phyloP scores from a whole-genome alignment of 2,329 filamentous ascomycete genomes.

The Plectosphaerella plurivora region DNA sequence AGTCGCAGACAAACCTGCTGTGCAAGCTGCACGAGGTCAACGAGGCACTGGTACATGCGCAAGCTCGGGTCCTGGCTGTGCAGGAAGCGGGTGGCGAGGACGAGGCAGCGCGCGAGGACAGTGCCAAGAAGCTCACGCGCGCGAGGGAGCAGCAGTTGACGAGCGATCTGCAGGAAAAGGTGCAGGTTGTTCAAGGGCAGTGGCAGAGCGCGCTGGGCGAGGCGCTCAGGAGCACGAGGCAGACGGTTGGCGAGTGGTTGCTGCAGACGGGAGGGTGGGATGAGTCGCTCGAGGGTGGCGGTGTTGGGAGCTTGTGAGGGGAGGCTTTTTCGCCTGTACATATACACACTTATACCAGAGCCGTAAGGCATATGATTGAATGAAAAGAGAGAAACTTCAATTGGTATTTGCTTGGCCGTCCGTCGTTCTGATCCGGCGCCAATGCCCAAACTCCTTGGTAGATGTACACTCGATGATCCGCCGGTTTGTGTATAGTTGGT shows the following conservation, averaged over 20 bases:
- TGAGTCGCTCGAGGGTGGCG: slow-evolving; percentile 61
- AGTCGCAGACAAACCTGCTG: slow-evolving; percentile 85
- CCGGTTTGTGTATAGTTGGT: too few species aligned
- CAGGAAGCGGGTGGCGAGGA: slow-evolving; percentile 24
- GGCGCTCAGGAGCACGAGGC: slow-evolving; percentile 67
- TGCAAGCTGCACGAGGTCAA: slow-evolving; percentile 90
- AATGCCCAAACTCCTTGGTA: too few species aligned
- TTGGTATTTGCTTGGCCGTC: too few species aligned
- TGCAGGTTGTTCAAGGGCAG: slow-evolving; percentile 82
- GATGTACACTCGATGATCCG: too few species aligned
- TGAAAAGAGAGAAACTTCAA: too few species aligned
- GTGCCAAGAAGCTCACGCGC: slow-evolving; percentile 32
- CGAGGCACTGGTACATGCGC: slow-evolving; percentile 68
- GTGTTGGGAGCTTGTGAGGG: slow-evolving; percentile 40
- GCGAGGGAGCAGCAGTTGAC: slow-evolving; percentile 64
- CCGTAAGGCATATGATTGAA: too few species aligned
- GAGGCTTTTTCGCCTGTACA: too few species aligned
- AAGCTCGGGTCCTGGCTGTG: slow-evolving; percentile 50
- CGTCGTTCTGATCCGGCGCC: too few species aligned
- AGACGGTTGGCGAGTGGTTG: slow-evolving; percentile 69
- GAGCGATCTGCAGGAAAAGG: slow-evolving; percentile 88
- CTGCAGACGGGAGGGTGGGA: slow-evolving; percentile 83
- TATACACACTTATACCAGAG: too few species aligned
- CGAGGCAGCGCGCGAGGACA: slow-evolving; percentile 24
- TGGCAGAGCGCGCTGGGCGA: slow-evolving; percentile 86